A percentile compares a stretch with the other conserved stretches of the same genome.
phyloP scores from a whole-genome alignment of 2,329 filamentous ascomycete genomes.

The Pseudocercospora macadamiae region DNA sequence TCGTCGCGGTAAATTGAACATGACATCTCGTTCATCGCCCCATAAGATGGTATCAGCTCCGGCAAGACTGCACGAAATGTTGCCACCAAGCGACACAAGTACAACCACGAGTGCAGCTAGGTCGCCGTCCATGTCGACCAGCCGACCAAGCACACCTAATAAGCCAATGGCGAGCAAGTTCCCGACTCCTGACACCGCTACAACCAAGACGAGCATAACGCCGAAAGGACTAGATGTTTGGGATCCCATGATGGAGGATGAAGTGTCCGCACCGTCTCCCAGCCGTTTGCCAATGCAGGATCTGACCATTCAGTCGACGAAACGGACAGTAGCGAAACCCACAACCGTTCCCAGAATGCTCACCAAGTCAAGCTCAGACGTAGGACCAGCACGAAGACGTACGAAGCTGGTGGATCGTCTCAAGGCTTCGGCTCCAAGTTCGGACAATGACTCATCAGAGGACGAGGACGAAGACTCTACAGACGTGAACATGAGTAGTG shows the following conservation, averaged over 20 bases:
- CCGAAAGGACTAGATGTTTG: conserved; percentile 39
- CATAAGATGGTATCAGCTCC: conserved; percentile 36
- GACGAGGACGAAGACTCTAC: conserved; percentile 21
- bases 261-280: conserved; percentile 27
- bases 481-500: conserved; percentile 24
- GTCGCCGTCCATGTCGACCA: conserved; percentile 24
- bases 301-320: conserved; percentile 25
- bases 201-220: conserved; percentile 25
- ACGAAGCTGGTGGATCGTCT: conserved; percentile 38
- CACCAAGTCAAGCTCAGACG: conserved; percentile 30
- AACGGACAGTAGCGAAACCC: conserved; percentile 5
- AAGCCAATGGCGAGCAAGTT: conserved; percentile 7
- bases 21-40: conserved; percentile 19
- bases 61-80: conserved; percentile 35
- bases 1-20: conserved; percentile 22
- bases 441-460: conserved; percentile 26
- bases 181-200: conserved; percentile 23
- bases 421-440: conserved; percentile 34
- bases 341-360: conserved; percentile 15
- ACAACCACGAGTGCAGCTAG: conserved; percentile 22
- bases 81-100: conserved; percentile 28
- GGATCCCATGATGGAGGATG: conserved; percentile 33
- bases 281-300: conserved; percentile 30
- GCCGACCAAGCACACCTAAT: conserved; percentile 28
- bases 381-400: conserved; percentile 26